A percentile compares a stretch with the other conserved stretches of the same genome.
Evolutionary conservation across 176 grass and related monocot genomes (phyloP).

Genomic region (Carex cristatella): DNA sequence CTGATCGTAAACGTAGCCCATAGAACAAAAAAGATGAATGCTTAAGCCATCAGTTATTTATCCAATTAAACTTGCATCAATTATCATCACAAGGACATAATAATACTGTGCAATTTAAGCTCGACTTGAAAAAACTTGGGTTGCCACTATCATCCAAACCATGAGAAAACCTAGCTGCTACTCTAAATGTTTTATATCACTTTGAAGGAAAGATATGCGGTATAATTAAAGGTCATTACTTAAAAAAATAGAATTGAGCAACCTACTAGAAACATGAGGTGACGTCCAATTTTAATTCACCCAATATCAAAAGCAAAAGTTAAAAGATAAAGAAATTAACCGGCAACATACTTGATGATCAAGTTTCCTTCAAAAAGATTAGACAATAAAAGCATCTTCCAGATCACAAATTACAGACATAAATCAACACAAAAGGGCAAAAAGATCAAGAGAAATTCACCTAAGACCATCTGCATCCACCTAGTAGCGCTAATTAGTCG

Average conservation of each 20-base stretch:
- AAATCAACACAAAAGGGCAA: neutral
- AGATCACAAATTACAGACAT: neutral
- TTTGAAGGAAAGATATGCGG: neutral
- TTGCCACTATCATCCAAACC: neutral
- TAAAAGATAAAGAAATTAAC: neutral
- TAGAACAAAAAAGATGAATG: no score
- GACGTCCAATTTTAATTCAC: neutral
- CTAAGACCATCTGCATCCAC: neutral
- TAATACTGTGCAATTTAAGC: neutral
- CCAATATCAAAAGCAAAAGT: neutral
- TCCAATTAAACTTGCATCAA: neutral
- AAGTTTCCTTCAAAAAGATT: conserved; percentile 5
- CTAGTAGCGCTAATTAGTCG: neutral
- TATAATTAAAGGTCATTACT: neutral
- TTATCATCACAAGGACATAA: neutral
- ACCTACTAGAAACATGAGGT: neutral
- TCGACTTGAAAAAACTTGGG: neutral
- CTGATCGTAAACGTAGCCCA: no score
- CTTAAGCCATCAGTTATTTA: neutral
- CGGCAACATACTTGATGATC: neutral
- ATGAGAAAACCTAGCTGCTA: neutral
- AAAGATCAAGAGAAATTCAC: conserved; percentile 2
- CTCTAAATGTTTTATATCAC: neutral
- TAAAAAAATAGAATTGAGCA: neutral
- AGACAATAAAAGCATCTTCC: neutral